Evolutionary conservation across 352 stramenopile genomes (phyloP).

Genomic region (Thraustochytrium aureum): DNA sequence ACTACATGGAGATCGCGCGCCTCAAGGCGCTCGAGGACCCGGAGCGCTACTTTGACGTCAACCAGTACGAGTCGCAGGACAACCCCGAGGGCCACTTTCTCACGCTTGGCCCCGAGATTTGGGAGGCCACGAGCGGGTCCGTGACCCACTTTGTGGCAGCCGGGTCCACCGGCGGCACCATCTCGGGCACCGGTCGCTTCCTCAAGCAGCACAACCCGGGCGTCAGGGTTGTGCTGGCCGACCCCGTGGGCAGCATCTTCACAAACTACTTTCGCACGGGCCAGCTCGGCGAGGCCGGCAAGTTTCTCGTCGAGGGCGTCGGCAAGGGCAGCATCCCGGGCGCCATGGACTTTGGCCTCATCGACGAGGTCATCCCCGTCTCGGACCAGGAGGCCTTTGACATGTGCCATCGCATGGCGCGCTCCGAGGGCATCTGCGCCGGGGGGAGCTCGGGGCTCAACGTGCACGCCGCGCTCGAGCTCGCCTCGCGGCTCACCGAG

Average conservation of each 20-base stretch:
- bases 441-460: constrained; percentile 51
- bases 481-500: constrained; percentile 34
- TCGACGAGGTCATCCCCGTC: constrained; percentile 54
- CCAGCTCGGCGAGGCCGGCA: constrained; percentile 32
- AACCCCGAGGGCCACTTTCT: constrained; percentile 60
- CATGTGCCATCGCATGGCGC: constrained; percentile 43
- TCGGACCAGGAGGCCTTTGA: constrained; percentile 53
- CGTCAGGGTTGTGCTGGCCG: constrained; percentile 65
- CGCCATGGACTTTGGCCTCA: constrained; percentile 53
- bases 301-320: constrained; percentile 54
- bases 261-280: constrained; percentile 50
- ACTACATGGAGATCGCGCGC: constrained; percentile 56
- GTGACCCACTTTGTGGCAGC: constrained; percentile 82
- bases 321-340: constrained; percentile 55
- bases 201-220: constrained; percentile 78
- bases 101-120: constrained; percentile 79
- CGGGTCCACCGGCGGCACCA: constrained; percentile 77
- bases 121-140: constrained; percentile 76
- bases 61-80: constrained; percentile 66
- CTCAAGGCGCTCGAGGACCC: constrained; percentile 41
- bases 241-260: constrained; percentile 52
- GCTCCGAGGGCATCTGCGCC: constrained; percentile 49
- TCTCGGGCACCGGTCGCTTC: constrained; percentile 76
- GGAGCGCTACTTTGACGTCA: constrained; percentile 59
- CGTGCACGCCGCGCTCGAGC: constrained; percentile 49